Evolutionary conservation across 768 basidiomycete species (phyloP), one percentile per base, ranked within the genome.

Genomic region (Russula brevipes): DNA sequence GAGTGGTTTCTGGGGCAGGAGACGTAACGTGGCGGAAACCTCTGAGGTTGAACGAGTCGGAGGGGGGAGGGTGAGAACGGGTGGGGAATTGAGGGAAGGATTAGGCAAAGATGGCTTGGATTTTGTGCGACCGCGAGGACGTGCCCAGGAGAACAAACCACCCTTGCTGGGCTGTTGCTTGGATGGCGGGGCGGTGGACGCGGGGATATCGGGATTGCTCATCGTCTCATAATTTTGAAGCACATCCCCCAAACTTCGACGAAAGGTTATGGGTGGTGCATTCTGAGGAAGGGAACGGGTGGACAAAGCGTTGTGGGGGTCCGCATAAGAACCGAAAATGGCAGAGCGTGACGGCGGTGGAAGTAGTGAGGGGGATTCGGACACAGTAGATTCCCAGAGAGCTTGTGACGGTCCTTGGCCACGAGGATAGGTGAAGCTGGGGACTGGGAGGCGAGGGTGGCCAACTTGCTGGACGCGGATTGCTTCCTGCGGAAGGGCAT

Each of bases 11-110:
- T 33, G 65, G 60, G 54, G 63, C 17, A 72, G 65, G 41, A 56
- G 65, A 58, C 10, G 80, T 76, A 59, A 91, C 75, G 69, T 90
- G 89, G 36, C 87, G 80, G 74, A 91, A 90, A 1, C 89, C 80
- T 67, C 81, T 85, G 66, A 91, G 81, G 74, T 86, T 88, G 75
- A 91, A 90, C 0, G 87, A 87, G 4, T 72, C 71, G 52, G 56
- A 54, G 42, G 58, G 30, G 63, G 57, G 33, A 35, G 72, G 47
- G n/a, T 67, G 57, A 59, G 59, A 69, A 50, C 33, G 69, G 66
- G 58, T 63, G 70, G 17, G 59, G 65, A 55, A 36, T 1, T 56
- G 54, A 60, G 54, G 38, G 64, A 50, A 14, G 71, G 61, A 5
- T 73, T 62, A 2, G 74, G 69, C 17, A 72, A 68, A 7, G 78